phyloP scores from a whole-genome alignment of 352 stramenopile genomes.

The Globisporangium alternatum region DNA sequence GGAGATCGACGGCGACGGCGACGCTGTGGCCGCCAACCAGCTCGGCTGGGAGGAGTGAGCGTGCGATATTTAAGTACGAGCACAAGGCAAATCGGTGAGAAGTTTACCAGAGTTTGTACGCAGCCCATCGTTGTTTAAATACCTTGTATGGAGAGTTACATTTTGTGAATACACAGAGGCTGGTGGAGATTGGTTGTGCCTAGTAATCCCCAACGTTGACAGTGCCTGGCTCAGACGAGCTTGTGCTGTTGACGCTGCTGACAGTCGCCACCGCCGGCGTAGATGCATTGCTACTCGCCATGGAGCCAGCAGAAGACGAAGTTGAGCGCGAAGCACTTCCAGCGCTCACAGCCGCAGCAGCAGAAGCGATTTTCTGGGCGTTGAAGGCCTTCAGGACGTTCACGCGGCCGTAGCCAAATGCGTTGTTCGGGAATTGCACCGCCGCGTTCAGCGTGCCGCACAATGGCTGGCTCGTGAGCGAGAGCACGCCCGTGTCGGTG shows the following conservation, averaged over 20 bases:
- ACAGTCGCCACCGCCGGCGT: neutral
- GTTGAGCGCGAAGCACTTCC: neutral
- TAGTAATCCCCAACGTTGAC: constrained; percentile 19
- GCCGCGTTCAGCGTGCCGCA: constrained; percentile 6
- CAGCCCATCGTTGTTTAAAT: neutral
- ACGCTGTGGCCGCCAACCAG: constrained; percentile 78
- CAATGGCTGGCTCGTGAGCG: constrained; percentile 6
- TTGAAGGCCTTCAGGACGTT: constrained; percentile 37
- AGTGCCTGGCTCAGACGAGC: neutral
- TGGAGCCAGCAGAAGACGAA: neutral
- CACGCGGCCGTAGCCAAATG: constrained; percentile 46
- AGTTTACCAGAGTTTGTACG: neutral
- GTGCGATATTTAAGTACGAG: neutral
- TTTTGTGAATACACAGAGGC: neutral
- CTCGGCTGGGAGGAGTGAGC: constrained; percentile 75
- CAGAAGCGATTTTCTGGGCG: constrained; percentile 13
- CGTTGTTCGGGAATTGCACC: constrained; percentile 49
- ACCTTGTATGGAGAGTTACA: neutral
- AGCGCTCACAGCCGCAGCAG: constrained; percentile 1
- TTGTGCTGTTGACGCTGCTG: neutral
- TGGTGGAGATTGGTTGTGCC: neutral
- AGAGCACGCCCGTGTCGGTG: constrained; percentile 14
- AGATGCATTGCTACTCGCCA: neutral
- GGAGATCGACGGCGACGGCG: constrained; percentile 89
- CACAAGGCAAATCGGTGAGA: neutral